Percentiles rank a stretch among this genome's conserved stretches.
Conservation (phyloP, 169 alveolate species). For the Cryptosporidium muris region DNA sequence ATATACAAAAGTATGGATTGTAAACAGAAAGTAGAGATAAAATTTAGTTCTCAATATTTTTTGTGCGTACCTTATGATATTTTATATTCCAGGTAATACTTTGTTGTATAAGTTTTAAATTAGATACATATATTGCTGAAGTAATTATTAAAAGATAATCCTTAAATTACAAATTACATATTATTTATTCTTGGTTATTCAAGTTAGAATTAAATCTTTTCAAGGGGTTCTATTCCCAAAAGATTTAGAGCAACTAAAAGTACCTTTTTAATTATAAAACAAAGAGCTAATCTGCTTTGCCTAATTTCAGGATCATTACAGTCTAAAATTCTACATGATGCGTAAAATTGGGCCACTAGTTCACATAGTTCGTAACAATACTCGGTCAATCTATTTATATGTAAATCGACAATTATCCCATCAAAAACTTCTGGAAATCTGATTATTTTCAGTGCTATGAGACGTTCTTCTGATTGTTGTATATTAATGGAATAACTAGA, state of each 20-base stretch:
- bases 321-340: slow-evolving; percentile 92
- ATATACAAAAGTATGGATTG: too few species aligned
- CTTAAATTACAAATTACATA: too few species aligned
- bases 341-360: slow-evolving; percentile 92
- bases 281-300: slow-evolving; percentile 88
- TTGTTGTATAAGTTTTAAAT: too few species aligned
- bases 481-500: slow-evolving; percentile 72
- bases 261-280: slow-evolving; percentile 88
- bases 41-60: too few species aligned
- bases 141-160: too few species aligned
- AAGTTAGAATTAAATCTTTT: slow-evolving; percentile 76
- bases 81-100: too few species aligned
- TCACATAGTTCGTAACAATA: slow-evolving; percentile 92
- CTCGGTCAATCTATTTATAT: slow-evolving; percentile 90
- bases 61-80: too few species aligned
- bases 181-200: background rate
- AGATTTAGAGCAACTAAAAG: slow-evolving; percentile 81
- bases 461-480: slow-evolving; percentile 78
- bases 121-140: too few species aligned
- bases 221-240: slow-evolving; percentile 85
- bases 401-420: slow-evolving; percentile 81
- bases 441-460: slow-evolving; percentile 80
- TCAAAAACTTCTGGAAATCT: slow-evolving; percentile 90
- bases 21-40: too few species aligned
- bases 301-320: slow-evolving; percentile 78